phyloP scores from a whole-genome alignment of 2,329 filamentous ascomycete genomes.

The Grosmannia clavigera region DNA sequence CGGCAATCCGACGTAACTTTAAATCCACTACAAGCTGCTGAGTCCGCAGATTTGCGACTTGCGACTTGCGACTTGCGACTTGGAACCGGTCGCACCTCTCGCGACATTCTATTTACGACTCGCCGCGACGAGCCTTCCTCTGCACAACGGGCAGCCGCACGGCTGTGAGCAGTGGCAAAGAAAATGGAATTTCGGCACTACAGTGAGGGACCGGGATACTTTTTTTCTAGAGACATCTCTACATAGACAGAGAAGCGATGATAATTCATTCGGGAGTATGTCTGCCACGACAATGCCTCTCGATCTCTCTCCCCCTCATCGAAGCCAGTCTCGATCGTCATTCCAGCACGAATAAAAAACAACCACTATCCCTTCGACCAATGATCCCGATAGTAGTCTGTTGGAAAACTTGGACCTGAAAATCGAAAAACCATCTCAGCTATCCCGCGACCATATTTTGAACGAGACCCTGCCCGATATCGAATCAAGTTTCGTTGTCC shows the following conservation, averaged over 20 bases:
- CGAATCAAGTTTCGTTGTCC: conserved; percentile 52
- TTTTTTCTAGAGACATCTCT: neutral
- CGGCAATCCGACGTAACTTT: neutral
- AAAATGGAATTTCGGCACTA: neutral
- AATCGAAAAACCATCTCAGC: conserved; percentile 29
- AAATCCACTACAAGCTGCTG: neutral
- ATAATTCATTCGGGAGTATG: neutral
- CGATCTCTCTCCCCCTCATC: neutral
- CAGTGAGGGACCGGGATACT: neutral
- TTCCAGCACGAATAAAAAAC: neutral
- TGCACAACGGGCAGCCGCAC: neutral
- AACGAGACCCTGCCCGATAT: conserved; percentile 48
- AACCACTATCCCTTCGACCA: no score
- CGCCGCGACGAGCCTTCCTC: neutral
- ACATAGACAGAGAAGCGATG: neutral
- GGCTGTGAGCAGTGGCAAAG: neutral
- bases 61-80: neutral
- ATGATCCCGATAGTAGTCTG: conserved; percentile 25
- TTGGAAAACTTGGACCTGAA: conserved; percentile 25
- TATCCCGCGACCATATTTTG: conserved; percentile 39
- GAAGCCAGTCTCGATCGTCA: neutral
- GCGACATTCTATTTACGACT: neutral
- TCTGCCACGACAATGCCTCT: neutral
- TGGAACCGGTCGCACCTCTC: neutral
- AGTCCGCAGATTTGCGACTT: neutral